phyloP scores from a whole-genome alignment of 208 protist species.

The Trypanosoma melophagium region DNA sequence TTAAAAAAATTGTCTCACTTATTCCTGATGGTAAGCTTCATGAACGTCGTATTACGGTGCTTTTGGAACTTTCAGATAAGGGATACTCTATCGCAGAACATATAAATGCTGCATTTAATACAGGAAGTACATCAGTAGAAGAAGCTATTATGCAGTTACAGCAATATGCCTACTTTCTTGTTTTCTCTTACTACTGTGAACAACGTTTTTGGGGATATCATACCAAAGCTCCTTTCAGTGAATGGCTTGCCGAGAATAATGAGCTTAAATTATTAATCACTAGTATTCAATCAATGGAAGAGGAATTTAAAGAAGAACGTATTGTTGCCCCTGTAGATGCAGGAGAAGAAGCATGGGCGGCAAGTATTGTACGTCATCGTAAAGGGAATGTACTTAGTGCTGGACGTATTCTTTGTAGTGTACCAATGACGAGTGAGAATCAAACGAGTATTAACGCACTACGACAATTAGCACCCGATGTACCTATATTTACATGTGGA shows the following conservation, averaged over 20 bases:
- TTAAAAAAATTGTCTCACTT: slow-evolving; percentile 87
- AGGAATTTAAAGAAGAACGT: slow-evolving; percentile 71
- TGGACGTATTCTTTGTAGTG: slow-evolving; percentile 77
- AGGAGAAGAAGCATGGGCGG: slow-evolving; percentile 47
- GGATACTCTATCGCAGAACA: slow-evolving; percentile 86
- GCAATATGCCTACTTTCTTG: slow-evolving; percentile 83
- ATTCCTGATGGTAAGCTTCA: slow-evolving; percentile 87
- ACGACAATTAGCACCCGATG: slow-evolving; percentile 75
- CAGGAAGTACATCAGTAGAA: slow-evolving; percentile 43
- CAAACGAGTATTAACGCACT: slow-evolving; percentile 32
- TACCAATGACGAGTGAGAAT: slow-evolving; percentile 37
- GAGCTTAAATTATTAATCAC: slow-evolving; percentile 72
- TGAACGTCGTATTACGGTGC: slow-evolving; percentile 70
- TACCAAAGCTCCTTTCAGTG: slow-evolving; percentile 50
- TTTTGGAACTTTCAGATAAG: slow-evolving; percentile 85
- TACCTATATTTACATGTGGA: slow-evolving; percentile 84
- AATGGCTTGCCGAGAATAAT: slow-evolving; percentile 69
- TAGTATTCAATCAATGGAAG: slow-evolving; percentile 66
- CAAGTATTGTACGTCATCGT: slow-evolving; percentile 54
- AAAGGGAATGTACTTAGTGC: slow-evolving; percentile 81
- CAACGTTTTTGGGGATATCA: slow-evolving; percentile 78
- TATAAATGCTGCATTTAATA: slow-evolving; percentile 73
- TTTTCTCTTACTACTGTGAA: slow-evolving; percentile 90
- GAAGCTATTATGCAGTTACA: slow-evolving; percentile 82
- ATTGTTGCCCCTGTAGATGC: slow-evolving; percentile 43